A percentile compares a stretch with the other conserved stretches of the same genome.
phyloP scores from a whole-genome alignment of 1,139 yeast species.

The Candida glucosophila region DNA sequence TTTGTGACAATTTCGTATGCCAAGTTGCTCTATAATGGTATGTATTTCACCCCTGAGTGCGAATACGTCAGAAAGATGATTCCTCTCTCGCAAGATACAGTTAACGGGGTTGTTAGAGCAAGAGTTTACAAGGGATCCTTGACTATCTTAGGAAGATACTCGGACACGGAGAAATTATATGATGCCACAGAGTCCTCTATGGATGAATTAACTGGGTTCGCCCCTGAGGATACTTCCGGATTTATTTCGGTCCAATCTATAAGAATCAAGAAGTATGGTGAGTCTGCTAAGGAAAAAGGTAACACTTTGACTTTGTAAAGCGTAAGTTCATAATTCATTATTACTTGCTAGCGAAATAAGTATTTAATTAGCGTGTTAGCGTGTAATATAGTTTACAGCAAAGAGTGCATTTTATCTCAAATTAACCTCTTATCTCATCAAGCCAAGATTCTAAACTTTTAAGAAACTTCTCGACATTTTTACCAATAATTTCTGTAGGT shows the following conservation, averaged over 20 bases:
- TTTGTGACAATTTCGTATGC: slow-evolving; percentile 93
- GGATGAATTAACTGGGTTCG: slow-evolving; percentile 98
- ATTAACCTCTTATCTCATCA: slow-evolving; percentile 1
- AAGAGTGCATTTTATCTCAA: background rate
- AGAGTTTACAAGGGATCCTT: slow-evolving; percentile 88
- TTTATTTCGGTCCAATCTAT: slow-evolving; percentile 97
- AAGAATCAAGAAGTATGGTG: slow-evolving; percentile 97
- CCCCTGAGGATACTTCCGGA: slow-evolving; percentile 94
- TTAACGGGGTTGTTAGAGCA: slow-evolving; percentile 93
- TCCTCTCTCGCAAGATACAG: slow-evolving; percentile 87
- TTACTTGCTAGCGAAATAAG: background rate
- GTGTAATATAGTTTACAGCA: no score
- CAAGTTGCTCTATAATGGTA: slow-evolving; percentile 88
- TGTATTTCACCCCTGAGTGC: slow-evolving; percentile 97
- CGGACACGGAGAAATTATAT: slow-evolving; percentile 89
- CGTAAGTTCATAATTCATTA: background rate
- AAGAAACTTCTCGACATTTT: slow-evolving; percentile 13
- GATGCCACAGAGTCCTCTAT: slow-evolving; percentile 97
- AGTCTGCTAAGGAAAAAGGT: slow-evolving; percentile 79
- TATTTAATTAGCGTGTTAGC: background rate
- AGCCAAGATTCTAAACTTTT: slow-evolving; percentile 12
- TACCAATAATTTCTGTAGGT: slow-evolving; percentile 18
- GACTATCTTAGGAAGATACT: slow-evolving; percentile 83
- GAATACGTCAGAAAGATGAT: slow-evolving; percentile 92
- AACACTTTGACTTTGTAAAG: slow-evolving; percentile 36